Base-by-base conservation (phyloP, 176 grass and related monocot species). In the Zizania latifolia region DNA sequence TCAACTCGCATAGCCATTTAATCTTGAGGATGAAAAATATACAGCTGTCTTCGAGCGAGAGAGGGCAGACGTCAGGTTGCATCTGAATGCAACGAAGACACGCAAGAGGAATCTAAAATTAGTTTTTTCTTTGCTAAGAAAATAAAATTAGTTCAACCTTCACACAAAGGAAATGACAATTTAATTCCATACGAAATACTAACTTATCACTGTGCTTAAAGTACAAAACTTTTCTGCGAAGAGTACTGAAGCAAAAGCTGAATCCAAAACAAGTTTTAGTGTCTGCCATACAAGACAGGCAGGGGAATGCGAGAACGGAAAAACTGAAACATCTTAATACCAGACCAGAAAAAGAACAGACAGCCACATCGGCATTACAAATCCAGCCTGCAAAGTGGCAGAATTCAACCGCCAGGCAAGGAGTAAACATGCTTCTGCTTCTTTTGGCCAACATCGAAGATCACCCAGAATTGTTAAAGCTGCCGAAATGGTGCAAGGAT, bases 401-500 rank as follows among this genome's bases (percentile, higher is more conserved):
- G 4, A 56, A 43, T 3, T 53, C n/a, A 65, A 54, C 4, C 22
- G 38, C 37, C 3, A 4, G 8, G 1, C 8, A 50, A n/a, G 21
- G 5, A 30, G 1, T 17, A 39, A n/a, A 69, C 43, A 63, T 28
- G 27, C 9, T 34, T 65, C 58, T 36, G 23, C 28, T 32, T 70
- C 70, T 0, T 53, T 74, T 62, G 7, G n/a, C 14, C 63, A 39
- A 70, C 37, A 33, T 13, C 2, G 4, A 73, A 5, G 9, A 48
- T 21, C 51, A 68, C 6, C 43, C 10, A 35, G 6, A 41, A 32
- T 21, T 32, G 3, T 27, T 27, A n/a, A 63, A 70, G 9, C 19
- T 45, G 55, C 72, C 78, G 67, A 89, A 82, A 81, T 65, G 45
- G 15, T 26, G 16, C 8, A 15, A 66, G 16, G 6, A 70, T 78